phyloP scores from a whole-genome alignment of 2,329 filamentous ascomycete species.

The Exophiala bonariae region DNA sequence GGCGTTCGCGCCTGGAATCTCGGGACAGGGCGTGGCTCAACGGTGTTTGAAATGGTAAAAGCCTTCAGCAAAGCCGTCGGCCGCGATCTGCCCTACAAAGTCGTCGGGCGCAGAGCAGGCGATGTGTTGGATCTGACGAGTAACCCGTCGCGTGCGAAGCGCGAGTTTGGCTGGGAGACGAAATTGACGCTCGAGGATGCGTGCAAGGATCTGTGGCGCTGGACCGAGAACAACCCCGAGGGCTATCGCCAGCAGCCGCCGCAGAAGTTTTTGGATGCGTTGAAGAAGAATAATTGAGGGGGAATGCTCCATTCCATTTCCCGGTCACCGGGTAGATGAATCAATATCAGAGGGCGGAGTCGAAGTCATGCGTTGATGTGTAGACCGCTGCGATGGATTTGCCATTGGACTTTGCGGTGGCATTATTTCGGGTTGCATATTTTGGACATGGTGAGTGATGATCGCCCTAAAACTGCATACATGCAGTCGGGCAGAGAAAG shows the following conservation, averaged over 20 bases:
- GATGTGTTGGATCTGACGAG: conserved; percentile 95
- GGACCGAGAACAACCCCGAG: conserved; percentile 95
- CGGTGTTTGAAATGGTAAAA: conserved; percentile 96
- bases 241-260: conserved; percentile 94
- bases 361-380: too few relatives aligned
- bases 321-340: background rate
- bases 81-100: conserved; percentile 80
- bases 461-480: too few relatives aligned
- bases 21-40: conserved; percentile 90
- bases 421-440: too few relatives aligned
- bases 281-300: conserved; percentile 45
- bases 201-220: conserved; percentile 91
- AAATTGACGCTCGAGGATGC: conserved; percentile 87
- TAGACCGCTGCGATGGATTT: too few relatives aligned
- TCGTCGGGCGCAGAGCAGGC: conserved; percentile 77
- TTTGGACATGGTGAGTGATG: too few relatives aligned
- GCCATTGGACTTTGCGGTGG: too few relatives aligned
- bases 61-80: conserved; percentile 88
- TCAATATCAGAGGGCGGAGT: background rate
- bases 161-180: conserved; percentile 90
- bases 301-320: too few relatives aligned
- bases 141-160: conserved; percentile 81
- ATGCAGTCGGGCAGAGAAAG: too few relatives aligned
- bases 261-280: conserved; percentile 68
- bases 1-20: conserved; percentile 96